Evolutionary conservation across 2,329 filamentous ascomycete species (phyloP).

Genomic region (Pleoardoris graminearum): DNA sequence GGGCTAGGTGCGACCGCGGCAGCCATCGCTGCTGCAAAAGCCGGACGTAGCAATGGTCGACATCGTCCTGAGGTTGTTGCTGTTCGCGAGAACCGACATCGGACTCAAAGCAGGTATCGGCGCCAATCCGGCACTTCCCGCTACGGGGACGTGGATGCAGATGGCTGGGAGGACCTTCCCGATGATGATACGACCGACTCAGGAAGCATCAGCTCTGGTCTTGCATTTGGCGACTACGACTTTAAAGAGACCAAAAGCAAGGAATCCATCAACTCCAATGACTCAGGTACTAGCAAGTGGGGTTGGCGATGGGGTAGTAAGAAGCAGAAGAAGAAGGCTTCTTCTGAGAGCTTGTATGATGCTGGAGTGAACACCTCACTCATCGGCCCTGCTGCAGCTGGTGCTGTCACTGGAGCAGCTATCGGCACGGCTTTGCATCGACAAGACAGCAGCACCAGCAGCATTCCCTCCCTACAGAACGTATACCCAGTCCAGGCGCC

Average conservation of each 20-base stretch:
- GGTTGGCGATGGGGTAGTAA: conserved; percentile 63
- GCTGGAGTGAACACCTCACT: conserved; percentile 42
- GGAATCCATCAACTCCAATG: conserved; percentile 59
- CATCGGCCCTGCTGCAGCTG: conserved; percentile 45
- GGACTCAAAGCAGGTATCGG: conserved; percentile 24
- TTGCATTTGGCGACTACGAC: conserved; percentile 62
- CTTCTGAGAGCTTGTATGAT: conserved; percentile 42
- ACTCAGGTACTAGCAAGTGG: conserved; percentile 61
- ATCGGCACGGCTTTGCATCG: conserved; percentile 53
- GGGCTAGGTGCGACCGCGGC: conserved; percentile 54
- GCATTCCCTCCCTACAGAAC: conserved; percentile 60
- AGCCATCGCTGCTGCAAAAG: conserved; percentile 51
- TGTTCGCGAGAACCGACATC: conserved; percentile 37
- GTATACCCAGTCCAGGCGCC: conserved; percentile 67
- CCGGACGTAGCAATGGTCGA: conserved; percentile 32
- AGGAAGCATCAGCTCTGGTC: conserved; percentile 57
- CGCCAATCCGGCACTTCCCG: conserved; percentile 28
- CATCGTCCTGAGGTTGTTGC: conserved; percentile 40
- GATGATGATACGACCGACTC: conserved; percentile 47
- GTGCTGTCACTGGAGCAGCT: conserved; percentile 48
- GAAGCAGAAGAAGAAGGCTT: conserved; percentile 47
- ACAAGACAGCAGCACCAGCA: conserved; percentile 54
- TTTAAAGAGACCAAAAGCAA: conserved; percentile 48
- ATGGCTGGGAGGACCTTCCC: conserved; percentile 50
- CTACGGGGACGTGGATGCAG: conserved; percentile 54